Percentiles rank a stretch among this genome's conserved stretches.
Evolutionary conservation across 2,329 filamentous ascomycete species (phyloP).

Genomic region (Trichoderma sp.): DNA sequence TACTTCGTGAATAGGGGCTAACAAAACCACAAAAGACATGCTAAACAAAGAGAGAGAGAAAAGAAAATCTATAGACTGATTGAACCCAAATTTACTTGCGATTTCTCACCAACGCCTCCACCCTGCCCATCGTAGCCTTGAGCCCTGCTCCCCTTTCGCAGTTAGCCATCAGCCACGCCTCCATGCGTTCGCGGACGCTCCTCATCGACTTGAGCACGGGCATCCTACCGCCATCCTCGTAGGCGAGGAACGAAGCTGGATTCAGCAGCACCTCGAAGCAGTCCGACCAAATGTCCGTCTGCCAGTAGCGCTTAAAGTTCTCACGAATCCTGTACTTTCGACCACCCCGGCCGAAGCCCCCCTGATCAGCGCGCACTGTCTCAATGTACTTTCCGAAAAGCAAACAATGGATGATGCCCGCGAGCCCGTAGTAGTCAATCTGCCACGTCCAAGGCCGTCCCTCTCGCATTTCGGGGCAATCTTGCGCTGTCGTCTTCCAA

Average conservation of each 20-base stretch:
- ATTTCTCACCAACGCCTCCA: constrained; percentile 50
- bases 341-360: constrained; percentile 54
- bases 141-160: constrained; percentile 77
- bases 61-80: not conserved
- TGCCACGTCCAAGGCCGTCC: constrained; percentile 95
- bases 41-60: not conserved
- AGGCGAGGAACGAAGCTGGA: constrained; percentile 63
- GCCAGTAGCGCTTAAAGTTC: constrained; percentile 91
- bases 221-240: constrained; percentile 65
- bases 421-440: constrained; percentile 92
- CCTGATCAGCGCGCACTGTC: constrained; percentile 58
- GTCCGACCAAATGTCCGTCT: constrained; percentile 82
- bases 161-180: constrained; percentile 75
- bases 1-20: not conserved
- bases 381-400: constrained; percentile 96
- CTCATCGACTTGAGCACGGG: constrained; percentile 72
- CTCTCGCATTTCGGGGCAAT: constrained; percentile 95
- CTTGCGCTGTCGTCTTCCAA: constrained; percentile 83
- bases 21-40: not conserved
- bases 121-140: constrained; percentile 64
- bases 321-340: constrained; percentile 79
- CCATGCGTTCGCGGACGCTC: constrained; percentile 72
- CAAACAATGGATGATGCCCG: constrained; percentile 81
- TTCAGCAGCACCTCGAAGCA: constrained; percentile 86
- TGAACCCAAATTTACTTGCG: constrained; percentile 28